Conservation (phyloP, 257 asterid genomes). For the Solanum clarkiae region DNA sequence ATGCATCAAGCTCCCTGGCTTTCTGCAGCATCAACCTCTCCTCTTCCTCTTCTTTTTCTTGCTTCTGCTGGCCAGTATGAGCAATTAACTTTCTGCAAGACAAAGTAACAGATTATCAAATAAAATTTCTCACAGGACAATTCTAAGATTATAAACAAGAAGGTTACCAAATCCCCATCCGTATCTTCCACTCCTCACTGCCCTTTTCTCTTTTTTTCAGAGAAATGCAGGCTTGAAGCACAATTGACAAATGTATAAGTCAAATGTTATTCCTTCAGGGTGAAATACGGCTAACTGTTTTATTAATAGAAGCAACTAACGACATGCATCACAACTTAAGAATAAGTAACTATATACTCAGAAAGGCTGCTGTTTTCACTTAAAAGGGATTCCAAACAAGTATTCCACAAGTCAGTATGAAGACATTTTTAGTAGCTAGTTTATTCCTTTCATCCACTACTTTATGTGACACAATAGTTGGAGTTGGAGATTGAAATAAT, state of each 20-base stretch:
- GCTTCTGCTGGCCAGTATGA: constrained; percentile 53
- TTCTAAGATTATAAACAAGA: neutral
- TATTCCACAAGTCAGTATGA: neutral
- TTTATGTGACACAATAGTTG: neutral
- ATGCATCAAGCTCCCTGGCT: constrained; percentile 71
- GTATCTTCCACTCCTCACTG: neutral
- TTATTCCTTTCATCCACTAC: neutral
- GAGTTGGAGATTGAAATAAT: neutral
- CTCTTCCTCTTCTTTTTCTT: constrained; percentile 63
- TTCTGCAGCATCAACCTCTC: constrained; percentile 53
- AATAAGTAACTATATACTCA: neutral
- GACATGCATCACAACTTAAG: neutral
- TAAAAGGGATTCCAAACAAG: neutral
- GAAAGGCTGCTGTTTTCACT: neutral
- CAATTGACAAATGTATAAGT: neutral
- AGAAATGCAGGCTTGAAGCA: neutral
- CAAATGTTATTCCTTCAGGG: neutral
- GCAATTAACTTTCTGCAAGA: constrained; percentile 53
- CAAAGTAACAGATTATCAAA: neutral
- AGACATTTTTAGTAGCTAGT: neutral
- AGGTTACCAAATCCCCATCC: neutral
- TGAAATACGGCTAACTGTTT: neutral
- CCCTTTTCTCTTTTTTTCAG: neutral
- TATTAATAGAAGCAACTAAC: neutral
- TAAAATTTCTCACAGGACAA: neutral